phyloP scores from a whole-genome alignment of 495 filamentous ascomycete species.

The Xylaria scruposa region DNA sequence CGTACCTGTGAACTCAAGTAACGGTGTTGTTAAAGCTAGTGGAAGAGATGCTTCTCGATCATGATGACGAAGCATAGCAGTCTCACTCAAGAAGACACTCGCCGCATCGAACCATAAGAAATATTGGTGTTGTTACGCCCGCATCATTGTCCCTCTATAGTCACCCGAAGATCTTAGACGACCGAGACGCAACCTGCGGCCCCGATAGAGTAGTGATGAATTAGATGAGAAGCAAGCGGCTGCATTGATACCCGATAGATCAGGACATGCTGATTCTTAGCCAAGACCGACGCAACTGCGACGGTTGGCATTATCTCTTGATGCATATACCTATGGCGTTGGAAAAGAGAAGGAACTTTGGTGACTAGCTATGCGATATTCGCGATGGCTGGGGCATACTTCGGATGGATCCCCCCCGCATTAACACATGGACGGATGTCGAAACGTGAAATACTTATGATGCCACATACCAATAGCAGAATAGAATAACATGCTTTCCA shows the following conservation, averaged over 20 bases:
- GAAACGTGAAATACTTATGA: not conserved
- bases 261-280: slow-evolving; percentile 19
- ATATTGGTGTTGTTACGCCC: not conserved
- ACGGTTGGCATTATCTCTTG: not conserved
- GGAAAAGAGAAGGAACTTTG: slow-evolving; percentile 1
- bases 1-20: slow-evolving; percentile 34
- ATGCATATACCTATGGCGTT: slow-evolving; percentile 10
- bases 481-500: not conserved
- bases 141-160: not conserved
- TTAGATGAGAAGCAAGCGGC: slow-evolving; percentile 16
- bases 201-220: not conserved
- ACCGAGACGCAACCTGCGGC: slow-evolving; percentile 1
- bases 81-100: not conserved
- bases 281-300: not conserved
- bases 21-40: slow-evolving; percentile 44
- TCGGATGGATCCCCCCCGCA: not conserved
- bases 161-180: not conserved
- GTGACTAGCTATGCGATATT: not conserved
- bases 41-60: slow-evolving; percentile 42
- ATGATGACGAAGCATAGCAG: slow-evolving; percentile 20
- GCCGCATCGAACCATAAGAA: not conserved
- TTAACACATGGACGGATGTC: not conserved
- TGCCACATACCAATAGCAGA: not conserved
- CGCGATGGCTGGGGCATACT: not conserved
- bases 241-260: slow-evolving; percentile 42